phyloP scores from a whole-genome alignment of 2,329 filamentous ascomycete genomes.

The Lasiodiplodia sp. region DNA sequence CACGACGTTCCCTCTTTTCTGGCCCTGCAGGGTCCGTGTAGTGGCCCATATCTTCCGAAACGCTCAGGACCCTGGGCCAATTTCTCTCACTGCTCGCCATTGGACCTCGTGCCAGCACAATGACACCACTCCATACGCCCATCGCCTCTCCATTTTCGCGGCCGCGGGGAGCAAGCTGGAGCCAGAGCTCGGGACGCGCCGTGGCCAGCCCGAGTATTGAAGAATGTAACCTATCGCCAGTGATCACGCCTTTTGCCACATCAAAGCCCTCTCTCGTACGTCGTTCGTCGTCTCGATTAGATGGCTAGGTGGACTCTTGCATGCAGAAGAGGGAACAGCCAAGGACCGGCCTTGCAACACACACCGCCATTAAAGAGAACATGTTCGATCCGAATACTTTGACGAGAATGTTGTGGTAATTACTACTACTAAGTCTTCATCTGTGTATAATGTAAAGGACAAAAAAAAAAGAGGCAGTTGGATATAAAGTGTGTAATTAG shows the following conservation, averaged over 20 bases:
- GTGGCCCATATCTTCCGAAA: conserved; percentile 7
- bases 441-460: not conserved
- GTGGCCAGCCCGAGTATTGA: not conserved
- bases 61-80: not conserved
- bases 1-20: not conserved
- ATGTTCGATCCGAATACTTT: not conserved
- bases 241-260: not conserved
- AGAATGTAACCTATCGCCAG: not conserved
- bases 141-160: not conserved
- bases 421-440: not conserved
- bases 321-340: not conserved
- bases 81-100: not conserved
- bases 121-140: not conserved
- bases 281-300: not conserved
- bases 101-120: not conserved
- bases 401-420: not conserved
- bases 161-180: not conserved
- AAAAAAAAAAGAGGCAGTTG: not conserved
- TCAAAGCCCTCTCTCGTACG: not conserved
- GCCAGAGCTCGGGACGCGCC: not conserved
- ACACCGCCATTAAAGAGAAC: not conserved
- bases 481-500: conserved; percentile 1
- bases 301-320: not conserved
- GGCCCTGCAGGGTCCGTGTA: not conserved
- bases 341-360: conserved; percentile 8